Evolutionary conservation across 768 basidiomycete species (phyloP).

Genomic region (Dentipellis sp.): DNA sequence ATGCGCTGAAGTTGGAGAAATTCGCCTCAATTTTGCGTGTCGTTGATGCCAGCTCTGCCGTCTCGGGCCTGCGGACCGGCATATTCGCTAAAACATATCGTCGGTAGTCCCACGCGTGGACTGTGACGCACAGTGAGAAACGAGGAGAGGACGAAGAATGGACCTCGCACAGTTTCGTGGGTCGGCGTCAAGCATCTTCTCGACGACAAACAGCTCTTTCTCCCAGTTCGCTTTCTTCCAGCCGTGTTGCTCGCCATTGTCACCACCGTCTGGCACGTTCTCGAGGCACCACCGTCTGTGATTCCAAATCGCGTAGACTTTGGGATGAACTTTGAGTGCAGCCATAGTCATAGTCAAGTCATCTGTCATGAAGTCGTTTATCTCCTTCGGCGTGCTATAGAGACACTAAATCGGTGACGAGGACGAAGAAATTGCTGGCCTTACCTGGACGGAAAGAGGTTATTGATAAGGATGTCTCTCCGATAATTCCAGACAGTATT

Average conservation of each 20-base stretch:
- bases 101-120: slow-evolving; percentile 92
- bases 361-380: slow-evolving; percentile 53
- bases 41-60: slow-evolving; percentile 78
- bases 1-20: slow-evolving; percentile 97
- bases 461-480: slow-evolving; percentile 63
- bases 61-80: slow-evolving; percentile 44
- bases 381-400: slow-evolving; percentile 47
- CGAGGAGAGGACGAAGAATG: neutral
- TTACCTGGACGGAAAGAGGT: slow-evolving; percentile 62
- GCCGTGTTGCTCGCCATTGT: slow-evolving; percentile 35
- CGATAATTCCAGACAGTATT: slow-evolving; percentile 97
- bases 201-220: slow-evolving; percentile 77
- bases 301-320: slow-evolving; percentile 99
- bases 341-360: slow-evolving; percentile 78
- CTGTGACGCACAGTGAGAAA: slow-evolving; percentile 30
- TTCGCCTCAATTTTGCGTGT: slow-evolving; percentile 85
- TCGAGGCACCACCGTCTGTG: slow-evolving; percentile 94
- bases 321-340: slow-evolving; percentile 79
- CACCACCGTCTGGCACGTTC: slow-evolving; percentile 70
- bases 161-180: slow-evolving; percentile 76
- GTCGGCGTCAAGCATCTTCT: slow-evolving; percentile 89
- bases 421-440: slow-evolving; percentile 7
- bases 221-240: slow-evolving; percentile 84
- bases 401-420: slow-evolving; percentile 7
- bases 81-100: slow-evolving; percentile 74